These are phyloP conservation scores for Auricularia cornea DNA, from an alignment of 768 basidiomycete species.

Conservation along the genomic window DNA sequence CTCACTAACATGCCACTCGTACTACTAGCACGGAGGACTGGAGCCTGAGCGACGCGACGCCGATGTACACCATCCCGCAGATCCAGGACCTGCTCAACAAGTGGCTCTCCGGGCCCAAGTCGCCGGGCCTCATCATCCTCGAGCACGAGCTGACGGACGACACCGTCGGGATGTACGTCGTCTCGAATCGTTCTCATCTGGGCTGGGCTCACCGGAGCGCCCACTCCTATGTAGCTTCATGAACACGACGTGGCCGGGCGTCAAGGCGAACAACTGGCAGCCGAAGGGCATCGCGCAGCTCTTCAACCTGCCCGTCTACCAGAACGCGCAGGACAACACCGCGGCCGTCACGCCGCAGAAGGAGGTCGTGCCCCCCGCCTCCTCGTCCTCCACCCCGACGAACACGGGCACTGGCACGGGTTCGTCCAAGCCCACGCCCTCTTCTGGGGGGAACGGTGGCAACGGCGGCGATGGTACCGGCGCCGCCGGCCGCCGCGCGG, in stretches of 20 bases:
- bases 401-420: no score
- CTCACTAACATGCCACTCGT: not conserved
- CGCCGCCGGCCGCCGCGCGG: no score
- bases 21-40: slow-evolving; percentile 52
- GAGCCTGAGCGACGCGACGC: slow-evolving; percentile 18
- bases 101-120: slow-evolving; percentile 52
- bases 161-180: slow-evolving; percentile 42
- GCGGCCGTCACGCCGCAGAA: not conserved
- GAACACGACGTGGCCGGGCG: slow-evolving; percentile 33
- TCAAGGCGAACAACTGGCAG: not conserved
- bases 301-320: not conserved
- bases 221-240: no score
- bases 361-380: not conserved
- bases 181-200: no score
- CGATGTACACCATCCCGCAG: slow-evolving; percentile 25
- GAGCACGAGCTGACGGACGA: slow-evolving; percentile 70
- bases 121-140: slow-evolving; percentile 71
- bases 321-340: not conserved
- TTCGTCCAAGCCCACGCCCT: no score
- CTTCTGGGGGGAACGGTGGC: no score
- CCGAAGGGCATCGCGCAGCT: not conserved
- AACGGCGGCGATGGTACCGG: no score
- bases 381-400: not conserved
- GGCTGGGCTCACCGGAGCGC: no score
- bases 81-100: slow-evolving; percentile 43